These are phyloP conservation scores for Amesomyces nigricolor DNA, from an alignment of 2,329 filamentous ascomycete genomes.

Conservation along the genomic window DNA sequence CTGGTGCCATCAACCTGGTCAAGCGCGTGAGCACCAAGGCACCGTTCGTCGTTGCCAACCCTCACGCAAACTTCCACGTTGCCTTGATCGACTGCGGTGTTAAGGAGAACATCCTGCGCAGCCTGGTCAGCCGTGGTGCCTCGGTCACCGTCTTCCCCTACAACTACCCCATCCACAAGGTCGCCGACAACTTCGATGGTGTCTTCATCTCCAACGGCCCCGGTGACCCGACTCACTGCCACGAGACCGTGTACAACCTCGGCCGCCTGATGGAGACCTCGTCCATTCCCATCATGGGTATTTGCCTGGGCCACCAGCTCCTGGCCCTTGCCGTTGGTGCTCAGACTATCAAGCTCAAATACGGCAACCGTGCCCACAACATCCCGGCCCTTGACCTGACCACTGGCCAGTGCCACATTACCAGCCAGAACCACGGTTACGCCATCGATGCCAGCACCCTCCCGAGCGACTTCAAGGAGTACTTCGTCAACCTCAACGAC, in stretches of 20 bases:
- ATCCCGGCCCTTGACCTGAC: conserved; percentile 92
- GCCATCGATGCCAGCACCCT: conserved; percentile 83
- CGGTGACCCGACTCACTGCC: conserved; percentile 95
- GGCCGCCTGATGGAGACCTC: conserved; percentile 85
- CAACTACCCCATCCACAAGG: conserved; percentile 97
- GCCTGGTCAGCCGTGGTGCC: conserved; percentile 83
- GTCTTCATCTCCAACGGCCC: conserved; percentile 99
- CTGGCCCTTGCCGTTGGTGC: conserved; percentile 85
- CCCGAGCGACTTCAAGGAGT: conserved; percentile 86
- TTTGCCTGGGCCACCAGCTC: conserved; percentile 95
- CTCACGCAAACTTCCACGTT: conserved; percentile 78
- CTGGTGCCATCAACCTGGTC: conserved; percentile 93
- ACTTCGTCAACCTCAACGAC: conserved; percentile 98
- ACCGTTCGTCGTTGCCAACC: conserved; percentile 88
- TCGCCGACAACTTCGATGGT: conserved; percentile 94
- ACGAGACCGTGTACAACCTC: conserved; percentile 89
- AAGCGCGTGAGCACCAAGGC: conserved; percentile 96
- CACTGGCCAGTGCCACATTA: conserved; percentile 97
- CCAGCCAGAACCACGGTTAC: conserved; percentile 97
- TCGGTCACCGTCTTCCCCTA: conserved; percentile 93
- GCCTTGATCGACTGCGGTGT: conserved; percentile 97
- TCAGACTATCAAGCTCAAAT: conserved; percentile 94
- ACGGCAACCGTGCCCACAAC: conserved; percentile 98
- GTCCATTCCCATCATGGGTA: conserved; percentile 90
- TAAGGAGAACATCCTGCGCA: conserved; percentile 98